phyloP scores from a whole-genome alignment of 78 protist genomes.

The Dictyostelium firmibasis region DNA sequence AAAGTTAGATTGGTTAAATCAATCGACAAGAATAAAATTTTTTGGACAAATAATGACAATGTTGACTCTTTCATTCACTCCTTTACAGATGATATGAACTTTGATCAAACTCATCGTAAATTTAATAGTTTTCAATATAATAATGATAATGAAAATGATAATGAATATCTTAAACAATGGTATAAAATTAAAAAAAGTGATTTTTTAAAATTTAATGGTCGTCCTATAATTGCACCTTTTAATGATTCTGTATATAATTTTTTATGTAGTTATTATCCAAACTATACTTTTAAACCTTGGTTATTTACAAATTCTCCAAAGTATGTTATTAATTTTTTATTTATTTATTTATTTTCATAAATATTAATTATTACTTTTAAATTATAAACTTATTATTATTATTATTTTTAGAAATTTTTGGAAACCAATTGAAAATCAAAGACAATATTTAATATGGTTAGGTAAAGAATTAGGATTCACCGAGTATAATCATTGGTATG shows the following conservation, averaged over 20 bases:
- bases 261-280: neutral
- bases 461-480: neutral
- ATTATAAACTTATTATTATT: neutral
- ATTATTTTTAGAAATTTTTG: constrained; percentile 12
- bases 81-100: neutral
- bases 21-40: neutral
- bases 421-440: constrained; percentile 36
- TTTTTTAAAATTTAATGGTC: neutral
- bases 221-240: neutral
- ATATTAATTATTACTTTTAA: neutral
- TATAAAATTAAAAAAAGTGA: neutral
- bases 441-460: constrained; percentile 32
- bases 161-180: constrained; percentile 7
- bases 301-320: constrained; percentile 37
- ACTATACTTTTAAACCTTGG: constrained; percentile 38
- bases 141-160: neutral
- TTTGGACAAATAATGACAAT: neutral
- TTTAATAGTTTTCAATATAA: neutral
- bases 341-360: neutral
- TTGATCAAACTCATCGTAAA: neutral
- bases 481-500: constrained; percentile 30
- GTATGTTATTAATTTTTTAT: neutral
- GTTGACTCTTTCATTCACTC: neutral
- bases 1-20: neutral
- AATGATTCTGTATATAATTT: constrained; percentile 26